A percentile compares a stretch with the other conserved stretches of the same genome.
phyloP scores from a whole-genome alignment of 1,284 basidiomycete genomes.

The Pascua sp. region DNA sequence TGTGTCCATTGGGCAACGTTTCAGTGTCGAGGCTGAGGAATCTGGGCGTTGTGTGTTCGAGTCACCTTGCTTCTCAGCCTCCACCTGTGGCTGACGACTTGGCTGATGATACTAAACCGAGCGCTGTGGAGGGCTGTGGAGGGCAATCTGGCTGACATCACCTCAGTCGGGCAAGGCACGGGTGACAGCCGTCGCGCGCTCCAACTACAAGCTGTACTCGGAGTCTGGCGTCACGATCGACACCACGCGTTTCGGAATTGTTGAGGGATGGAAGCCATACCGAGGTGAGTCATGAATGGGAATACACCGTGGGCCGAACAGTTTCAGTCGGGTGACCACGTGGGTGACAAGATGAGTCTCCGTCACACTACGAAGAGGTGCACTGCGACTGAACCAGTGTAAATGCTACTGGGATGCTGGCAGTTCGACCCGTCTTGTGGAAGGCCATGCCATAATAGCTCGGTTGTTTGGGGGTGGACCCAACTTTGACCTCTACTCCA shows the following conservation, averaged over 20 bases:
- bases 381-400: too few species aligned
- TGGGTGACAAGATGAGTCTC: too few species aligned
- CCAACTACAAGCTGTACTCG: conserved; percentile 63
- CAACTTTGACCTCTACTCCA: too few species aligned
- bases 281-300: conserved; percentile 49
- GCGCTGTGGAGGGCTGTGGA: too few species aligned
- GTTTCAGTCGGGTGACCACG: too few species aligned
- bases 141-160: neutral
- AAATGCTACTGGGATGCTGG: too few species aligned
- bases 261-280: conserved; percentile 61
- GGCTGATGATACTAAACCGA: neutral
- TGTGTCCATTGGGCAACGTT: neutral
- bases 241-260: conserved; percentile 61
- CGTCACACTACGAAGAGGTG: neutral
- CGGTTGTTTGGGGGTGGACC: neutral
- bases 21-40: neutral
- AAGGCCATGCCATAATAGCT: neutral
- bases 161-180: conserved; percentile 56
- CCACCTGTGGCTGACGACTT: neutral
- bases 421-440: too few species aligned
- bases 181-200: conserved; percentile 71
- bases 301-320: too few species aligned
- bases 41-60: too few species aligned
- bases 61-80: neutral
- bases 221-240: conserved; percentile 56